phyloP scores from a whole-genome alignment of 148 eudicot genomes.

The Pharnaceum exiguum region DNA sequence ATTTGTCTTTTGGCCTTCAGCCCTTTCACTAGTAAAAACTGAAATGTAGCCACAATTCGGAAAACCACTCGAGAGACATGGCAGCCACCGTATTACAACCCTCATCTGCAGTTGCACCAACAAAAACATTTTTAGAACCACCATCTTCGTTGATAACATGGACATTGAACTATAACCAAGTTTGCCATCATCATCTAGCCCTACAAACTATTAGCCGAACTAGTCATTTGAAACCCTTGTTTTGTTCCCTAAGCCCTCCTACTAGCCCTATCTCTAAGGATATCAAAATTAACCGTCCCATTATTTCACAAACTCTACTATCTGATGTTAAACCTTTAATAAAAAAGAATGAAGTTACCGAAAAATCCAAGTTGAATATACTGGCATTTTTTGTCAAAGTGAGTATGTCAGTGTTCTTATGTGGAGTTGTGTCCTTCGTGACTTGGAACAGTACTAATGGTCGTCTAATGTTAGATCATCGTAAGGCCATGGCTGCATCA shows the following conservation, averaged over 20 bases:
- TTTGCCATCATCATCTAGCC: background rate
- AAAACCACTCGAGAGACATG: too few relatives aligned
- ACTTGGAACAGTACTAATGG: background rate
- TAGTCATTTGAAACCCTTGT: background rate
- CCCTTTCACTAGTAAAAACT: background rate
- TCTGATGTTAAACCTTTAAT: too few relatives aligned
- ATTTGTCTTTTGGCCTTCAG: background rate
- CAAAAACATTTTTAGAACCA: background rate
- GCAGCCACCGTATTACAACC: background rate
- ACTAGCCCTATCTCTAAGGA: too few relatives aligned
- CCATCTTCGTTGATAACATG: background rate
- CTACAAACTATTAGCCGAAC: background rate
- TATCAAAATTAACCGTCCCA: too few relatives aligned
- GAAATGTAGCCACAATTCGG: too few relatives aligned
- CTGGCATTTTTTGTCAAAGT: background rate
- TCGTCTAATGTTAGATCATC: background rate
- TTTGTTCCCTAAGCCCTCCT: background rate
- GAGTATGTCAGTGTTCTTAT: background rate
- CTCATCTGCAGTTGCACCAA: background rate
- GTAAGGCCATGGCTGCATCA: background rate
- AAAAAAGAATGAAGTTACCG: too few relatives aligned
- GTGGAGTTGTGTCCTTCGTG: background rate
- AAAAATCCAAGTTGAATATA: background rate
- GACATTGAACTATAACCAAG: background rate
- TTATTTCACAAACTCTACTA: too few relatives aligned